Conservation (phyloP, 2,329 filamentous ascomycete species). For the Sporothrix humicola region DNA sequence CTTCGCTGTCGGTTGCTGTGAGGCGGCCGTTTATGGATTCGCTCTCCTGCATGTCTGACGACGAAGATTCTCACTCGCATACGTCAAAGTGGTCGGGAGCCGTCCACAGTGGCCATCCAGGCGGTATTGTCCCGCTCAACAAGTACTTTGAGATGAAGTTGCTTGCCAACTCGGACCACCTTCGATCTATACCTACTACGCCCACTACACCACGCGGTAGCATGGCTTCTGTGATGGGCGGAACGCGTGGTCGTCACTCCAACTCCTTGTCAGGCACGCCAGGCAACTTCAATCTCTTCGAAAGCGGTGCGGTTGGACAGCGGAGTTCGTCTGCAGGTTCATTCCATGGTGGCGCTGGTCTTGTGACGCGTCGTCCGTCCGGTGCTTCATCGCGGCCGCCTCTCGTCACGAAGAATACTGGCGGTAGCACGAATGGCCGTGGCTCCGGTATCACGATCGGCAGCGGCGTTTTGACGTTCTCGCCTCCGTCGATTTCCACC, state of each 20-base stretch:
- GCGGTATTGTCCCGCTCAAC: constrained; percentile 54
- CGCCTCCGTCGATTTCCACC: constrained; percentile 25
- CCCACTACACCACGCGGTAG: constrained; percentile 43
- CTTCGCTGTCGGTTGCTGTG: constrained; percentile 87
- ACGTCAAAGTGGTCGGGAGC: constrained; percentile 30
- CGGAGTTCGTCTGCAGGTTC: constrained; percentile 56
- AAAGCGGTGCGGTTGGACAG: constrained; percentile 43
- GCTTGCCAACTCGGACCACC: constrained; percentile 76
- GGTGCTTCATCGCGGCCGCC: constrained; percentile 31
- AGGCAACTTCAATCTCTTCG: constrained; percentile 38
- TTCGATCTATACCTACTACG: constrained; percentile 55
- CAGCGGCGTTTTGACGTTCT: constrained; percentile 45
- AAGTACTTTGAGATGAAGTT: constrained; percentile 75
- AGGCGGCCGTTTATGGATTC: constrained; percentile 56
- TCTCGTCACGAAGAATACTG: not conserved
- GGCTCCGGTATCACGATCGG: constrained; percentile 31
- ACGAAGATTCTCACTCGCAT: constrained; percentile 35
- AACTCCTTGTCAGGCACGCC: constrained; percentile 50
- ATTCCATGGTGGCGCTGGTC: constrained; percentile 43
- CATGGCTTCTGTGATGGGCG: constrained; percentile 43
- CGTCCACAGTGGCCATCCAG: constrained; percentile 31
- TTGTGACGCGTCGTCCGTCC: constrained; percentile 29
- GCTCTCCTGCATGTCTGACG: constrained; percentile 37
- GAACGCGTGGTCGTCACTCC: constrained; percentile 50
- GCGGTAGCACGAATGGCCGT: constrained; percentile 30